Base-by-base conservation (phyloP, 768 basidiomycete genomes). In the Boletus barrowsii region DNA sequence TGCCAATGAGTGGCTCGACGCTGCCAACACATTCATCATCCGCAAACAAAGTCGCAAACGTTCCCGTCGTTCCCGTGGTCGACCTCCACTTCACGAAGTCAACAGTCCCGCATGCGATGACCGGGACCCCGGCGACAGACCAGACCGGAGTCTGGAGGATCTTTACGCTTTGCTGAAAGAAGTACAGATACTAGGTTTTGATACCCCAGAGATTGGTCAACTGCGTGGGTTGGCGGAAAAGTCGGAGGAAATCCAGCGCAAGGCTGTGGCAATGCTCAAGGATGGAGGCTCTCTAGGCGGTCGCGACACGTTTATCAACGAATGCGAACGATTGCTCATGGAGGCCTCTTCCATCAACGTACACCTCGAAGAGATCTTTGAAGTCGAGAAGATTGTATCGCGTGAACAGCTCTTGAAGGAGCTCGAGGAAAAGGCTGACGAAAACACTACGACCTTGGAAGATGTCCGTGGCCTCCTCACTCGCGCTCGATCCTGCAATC, bases 1-100 rank as follows among this genome's bases (percentile, higher is more conserved):
- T 57, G 93, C 89, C 18, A 91, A 85, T 58, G 87, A 88, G 63
- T 95, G 93, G 93, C 76, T 93, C n/a, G 91, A 93, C 54, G 78
- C 83, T 10, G 89, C 90, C 32, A 90, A 90, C 59, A 76, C 81
- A 0, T 90, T 90, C 72, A 76, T 87, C 56, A 81, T 87, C 47
- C 86, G 89, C 51, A 92, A 91, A 69, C 86, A 88, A 63, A 86
- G 83, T 57, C 80, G 88, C 50, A 90, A 89, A 66, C 86, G 88
- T n/a, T 77, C 86, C 18, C 79, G 84, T 49, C 76, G 83, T 52
- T 80, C 83, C 47, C 80, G 81, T 54, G 79, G 83, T 30, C 79
- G 84, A 41, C 78, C 74, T 45, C 73, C 77, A 35, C 64, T 72
- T 32, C 74, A 73, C 33, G 79, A 80, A 7, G 67, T 73, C 15